Conservation (phyloP, 257 asterid species). For the Salvia rosmarinus region DNA sequence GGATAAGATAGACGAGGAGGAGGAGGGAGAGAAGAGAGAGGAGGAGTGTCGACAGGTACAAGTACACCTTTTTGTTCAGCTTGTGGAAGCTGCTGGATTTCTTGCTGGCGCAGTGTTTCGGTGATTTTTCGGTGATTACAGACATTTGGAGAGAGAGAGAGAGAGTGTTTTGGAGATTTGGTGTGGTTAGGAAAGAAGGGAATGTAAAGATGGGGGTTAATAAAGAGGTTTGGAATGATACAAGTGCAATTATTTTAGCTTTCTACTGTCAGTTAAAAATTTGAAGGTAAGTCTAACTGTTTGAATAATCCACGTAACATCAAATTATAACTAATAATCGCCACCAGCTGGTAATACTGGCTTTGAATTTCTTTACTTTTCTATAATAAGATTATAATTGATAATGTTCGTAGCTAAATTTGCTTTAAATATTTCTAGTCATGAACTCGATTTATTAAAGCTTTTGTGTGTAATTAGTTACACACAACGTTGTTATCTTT, state of each 20-base stretch:
- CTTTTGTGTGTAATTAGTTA: no score
- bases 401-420: no score
- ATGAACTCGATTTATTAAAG: no score
- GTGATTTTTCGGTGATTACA: conserved; percentile 60
- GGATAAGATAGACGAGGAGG: conserved; percentile 69
- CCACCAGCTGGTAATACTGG: not conserved
- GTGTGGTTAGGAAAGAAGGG: conserved; percentile 29
- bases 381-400: no score
- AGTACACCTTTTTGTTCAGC: conserved; percentile 58
- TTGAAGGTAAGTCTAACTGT: conserved; percentile 28
- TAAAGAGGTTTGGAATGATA: conserved; percentile 32
- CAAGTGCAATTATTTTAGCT: conserved; percentile 53
- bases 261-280: conserved; percentile 45
- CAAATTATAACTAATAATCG: not conserved
- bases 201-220: conserved; percentile 38
- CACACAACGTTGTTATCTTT: no score
- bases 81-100: conserved; percentile 38
- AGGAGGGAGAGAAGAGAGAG: conserved; percentile 68
- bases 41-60: conserved; percentile 55
- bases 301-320: not conserved
- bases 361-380: no score
- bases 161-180: not conserved
- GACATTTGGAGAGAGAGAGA: conserved; percentile 61
- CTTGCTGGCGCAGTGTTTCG: conserved; percentile 85
- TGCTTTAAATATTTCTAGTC: no score